Conservation (phyloP, 495 filamentous ascomycete genomes). For the Podospora conica region DNA sequence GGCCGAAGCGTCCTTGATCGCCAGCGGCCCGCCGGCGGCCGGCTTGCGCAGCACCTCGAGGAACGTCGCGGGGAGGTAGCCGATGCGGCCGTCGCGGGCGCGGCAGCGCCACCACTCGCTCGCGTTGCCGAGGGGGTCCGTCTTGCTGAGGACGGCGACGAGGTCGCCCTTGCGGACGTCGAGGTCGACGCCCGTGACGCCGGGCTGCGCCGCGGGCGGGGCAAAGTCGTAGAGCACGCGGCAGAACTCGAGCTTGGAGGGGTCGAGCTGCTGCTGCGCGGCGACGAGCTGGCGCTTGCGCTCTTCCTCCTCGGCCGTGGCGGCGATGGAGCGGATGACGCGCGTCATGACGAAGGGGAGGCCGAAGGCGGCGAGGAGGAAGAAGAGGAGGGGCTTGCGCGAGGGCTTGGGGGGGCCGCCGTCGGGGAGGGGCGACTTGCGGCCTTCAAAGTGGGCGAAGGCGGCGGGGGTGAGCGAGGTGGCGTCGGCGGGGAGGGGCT, state of each 20-base stretch:
- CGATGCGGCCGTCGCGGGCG: conserved; percentile 82
- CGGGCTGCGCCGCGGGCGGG: conserved; percentile 55
- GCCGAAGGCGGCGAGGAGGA: conserved; percentile 88
- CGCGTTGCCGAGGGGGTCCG: conserved; percentile 83
- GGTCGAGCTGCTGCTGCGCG: conserved; percentile 55
- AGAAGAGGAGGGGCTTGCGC: conserved; percentile 93
- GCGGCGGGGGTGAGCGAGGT: conserved; percentile 79
- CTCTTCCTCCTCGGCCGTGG: conserved; percentile 75
- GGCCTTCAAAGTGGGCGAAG: conserved; percentile 83
- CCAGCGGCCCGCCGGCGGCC: conserved; percentile 32
- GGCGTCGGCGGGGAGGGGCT: conserved; percentile 79
- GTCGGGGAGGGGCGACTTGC: conserved; percentile 28
- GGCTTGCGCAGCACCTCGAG: conserved; percentile 71
- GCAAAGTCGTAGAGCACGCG: conserved; percentile 90
- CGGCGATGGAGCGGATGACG: conserved; percentile 76
- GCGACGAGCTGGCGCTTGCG: conserved; percentile 49
- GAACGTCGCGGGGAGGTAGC: conserved; percentile 86
- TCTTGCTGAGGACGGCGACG: conserved; percentile 89
- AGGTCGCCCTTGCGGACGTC: conserved; percentile 92
- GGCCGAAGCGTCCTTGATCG: conserved; percentile 48
- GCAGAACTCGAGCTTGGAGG: conserved; percentile 89
- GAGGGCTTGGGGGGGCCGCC: conserved; percentile 62
- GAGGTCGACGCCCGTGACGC: conserved; percentile 72
- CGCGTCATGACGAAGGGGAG: conserved; percentile 95
- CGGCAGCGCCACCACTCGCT: conserved; percentile 97